These are phyloP conservation scores for Saccharomyces mikatae DNA, from an alignment of 805 yeast species.

Conservation along the genomic window DNA sequence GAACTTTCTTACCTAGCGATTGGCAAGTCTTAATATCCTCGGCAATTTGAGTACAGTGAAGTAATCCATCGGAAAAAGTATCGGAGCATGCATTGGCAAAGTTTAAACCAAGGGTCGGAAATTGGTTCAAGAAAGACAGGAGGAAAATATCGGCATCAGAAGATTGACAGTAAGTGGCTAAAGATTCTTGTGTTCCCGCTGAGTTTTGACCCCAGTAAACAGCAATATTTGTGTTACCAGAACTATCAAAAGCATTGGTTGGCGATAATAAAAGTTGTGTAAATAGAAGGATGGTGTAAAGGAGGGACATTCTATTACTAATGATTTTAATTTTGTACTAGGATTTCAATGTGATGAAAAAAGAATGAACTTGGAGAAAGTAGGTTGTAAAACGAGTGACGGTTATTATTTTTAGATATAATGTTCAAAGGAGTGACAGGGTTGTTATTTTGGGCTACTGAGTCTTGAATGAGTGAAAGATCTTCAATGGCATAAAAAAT, in stretches of 20 bases:
- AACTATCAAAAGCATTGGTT: conserved; percentile 28
- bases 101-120: conserved; percentile 47
- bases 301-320: neutral
- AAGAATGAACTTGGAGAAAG: neutral
- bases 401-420: neutral
- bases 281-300: neutral
- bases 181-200: conserved; percentile 44
- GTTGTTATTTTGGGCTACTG: neutral
- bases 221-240: conserved; percentile 53
- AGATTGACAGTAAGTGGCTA: conserved; percentile 54
- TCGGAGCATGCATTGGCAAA: conserved; percentile 48
- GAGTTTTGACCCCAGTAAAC: conserved; percentile 88
- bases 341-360: neutral
- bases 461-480: neutral
- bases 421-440: neutral
- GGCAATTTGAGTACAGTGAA: conserved; percentile 49
- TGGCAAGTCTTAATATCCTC: conserved; percentile 72
- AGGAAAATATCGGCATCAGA: conserved; percentile 64
- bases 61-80: conserved; percentile 33
- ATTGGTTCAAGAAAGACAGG: conserved; percentile 59
- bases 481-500: neutral
- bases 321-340: neutral
- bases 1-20: conserved; percentile 62
- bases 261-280: neutral
- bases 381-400: neutral